Percentiles rank a stretch among this genome's conserved stretches.
These are phyloP conservation scores for Rutidosis leptorrhynchoides DNA, from an alignment of 129 eudicot genomes.

Conservation along the genomic window DNA sequence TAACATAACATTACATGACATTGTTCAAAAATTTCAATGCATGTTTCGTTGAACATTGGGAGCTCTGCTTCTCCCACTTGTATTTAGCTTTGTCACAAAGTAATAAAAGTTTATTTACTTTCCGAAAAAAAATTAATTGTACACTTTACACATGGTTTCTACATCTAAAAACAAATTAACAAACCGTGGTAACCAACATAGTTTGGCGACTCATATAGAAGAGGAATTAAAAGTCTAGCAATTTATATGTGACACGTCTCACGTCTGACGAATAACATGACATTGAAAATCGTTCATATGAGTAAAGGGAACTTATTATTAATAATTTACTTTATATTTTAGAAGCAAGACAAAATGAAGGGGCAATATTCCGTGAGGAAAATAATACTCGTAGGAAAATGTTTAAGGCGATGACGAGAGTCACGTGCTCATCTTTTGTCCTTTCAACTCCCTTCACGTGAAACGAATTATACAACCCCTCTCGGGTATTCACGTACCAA, in stretches of 20 bases:
- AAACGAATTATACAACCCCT: constrained; percentile 25
- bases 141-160: too few species aligned
- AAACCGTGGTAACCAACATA: too few species aligned
- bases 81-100: too few species aligned
- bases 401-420: constrained; percentile 20
- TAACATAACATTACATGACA: too few species aligned
- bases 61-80: too few species aligned
- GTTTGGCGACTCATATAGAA: too few species aligned
- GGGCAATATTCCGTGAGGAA: constrained; percentile 27
- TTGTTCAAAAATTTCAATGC: too few species aligned
- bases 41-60: too few species aligned
- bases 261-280: background rate
- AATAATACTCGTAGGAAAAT: constrained; percentile 16
- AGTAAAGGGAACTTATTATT: background rate
- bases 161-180: too few species aligned
- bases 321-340: background rate
- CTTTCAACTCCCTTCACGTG: constrained; percentile 35
- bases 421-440: constrained; percentile 24
- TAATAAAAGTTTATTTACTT: too few species aligned
- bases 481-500: background rate
- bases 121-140: too few species aligned
- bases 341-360: background rate
- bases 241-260: background rate
- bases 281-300: background rate
- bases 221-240: background rate